These are phyloP conservation scores for Skeletonema costatum DNA, from an alignment of 108 stramenopile species.

Conservation along the genomic window DNA sequence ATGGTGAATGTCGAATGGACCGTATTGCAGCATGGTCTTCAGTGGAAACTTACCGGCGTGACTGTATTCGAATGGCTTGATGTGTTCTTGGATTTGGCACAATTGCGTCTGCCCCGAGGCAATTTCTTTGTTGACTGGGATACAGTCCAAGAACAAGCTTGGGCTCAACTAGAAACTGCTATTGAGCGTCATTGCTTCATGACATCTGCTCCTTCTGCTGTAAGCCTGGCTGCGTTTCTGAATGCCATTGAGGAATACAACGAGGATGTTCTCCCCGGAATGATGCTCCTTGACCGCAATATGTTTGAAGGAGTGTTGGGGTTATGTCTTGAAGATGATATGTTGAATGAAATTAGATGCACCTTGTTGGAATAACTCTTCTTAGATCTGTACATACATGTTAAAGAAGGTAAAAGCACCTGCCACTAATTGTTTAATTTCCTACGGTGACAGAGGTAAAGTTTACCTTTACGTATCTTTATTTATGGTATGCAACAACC, in stretches of 20 bases:
- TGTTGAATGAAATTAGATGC: background rate
- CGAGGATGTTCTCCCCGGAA: background rate
- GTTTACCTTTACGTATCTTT: no score
- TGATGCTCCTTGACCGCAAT: background rate
- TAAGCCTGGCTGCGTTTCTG: background rate
- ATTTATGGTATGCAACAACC: no score
- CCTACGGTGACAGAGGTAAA: background rate
- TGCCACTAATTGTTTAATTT: background rate
- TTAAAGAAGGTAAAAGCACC: background rate
- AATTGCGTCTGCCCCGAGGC: background rate
- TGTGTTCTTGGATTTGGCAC: constrained; percentile 1
- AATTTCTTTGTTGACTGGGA: background rate
- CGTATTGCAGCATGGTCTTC: background rate
- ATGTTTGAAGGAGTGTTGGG: background rate
- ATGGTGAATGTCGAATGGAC: constrained; percentile 1
- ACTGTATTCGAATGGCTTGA: constrained; percentile 1
- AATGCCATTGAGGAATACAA: constrained; percentile 1
- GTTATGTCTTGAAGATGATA: background rate
- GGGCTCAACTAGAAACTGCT: background rate
- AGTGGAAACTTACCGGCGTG: constrained; percentile 1
- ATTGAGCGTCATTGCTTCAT: background rate
- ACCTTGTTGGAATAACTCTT: background rate
- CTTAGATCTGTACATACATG: background rate
- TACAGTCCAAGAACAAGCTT: background rate
- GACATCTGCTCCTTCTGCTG: background rate